Conservation (phyloP, 2,329 filamentous ascomycete species). For the Fusarium armeniacum region DNA sequence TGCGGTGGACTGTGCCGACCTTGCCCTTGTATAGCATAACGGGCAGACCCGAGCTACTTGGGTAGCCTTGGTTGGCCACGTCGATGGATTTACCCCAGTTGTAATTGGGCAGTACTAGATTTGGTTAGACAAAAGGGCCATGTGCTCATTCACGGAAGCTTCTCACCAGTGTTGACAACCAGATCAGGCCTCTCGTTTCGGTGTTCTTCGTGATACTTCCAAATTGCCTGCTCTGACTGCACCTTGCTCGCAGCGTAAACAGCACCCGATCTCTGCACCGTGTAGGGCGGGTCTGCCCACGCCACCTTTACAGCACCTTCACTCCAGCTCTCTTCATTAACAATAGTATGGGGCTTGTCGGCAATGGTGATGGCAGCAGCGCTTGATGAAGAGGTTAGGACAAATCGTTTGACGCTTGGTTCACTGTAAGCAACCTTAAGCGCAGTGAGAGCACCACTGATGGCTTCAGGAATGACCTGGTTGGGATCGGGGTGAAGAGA, state of each 20-base stretch:
- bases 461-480: conserved; percentile 55
- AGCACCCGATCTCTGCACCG: conserved; percentile 39
- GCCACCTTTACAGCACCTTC: conserved; percentile 52
- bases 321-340: conserved; percentile 52
- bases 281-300: conserved; percentile 56
- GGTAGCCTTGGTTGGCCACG: conserved; percentile 36
- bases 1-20: conserved; percentile 2
- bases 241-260: conserved; percentile 59
- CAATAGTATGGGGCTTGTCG: not conserved
- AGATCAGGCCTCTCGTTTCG: conserved; percentile 46
- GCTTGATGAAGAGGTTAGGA: conserved; percentile 46
- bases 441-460: conserved; percentile 50
- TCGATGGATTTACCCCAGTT: conserved; percentile 49
- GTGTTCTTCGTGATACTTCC: conserved; percentile 54
- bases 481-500: conserved; percentile 56
- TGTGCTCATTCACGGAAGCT: fast-evolving
- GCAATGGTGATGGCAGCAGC: not conserved
- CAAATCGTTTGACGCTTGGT: conserved; percentile 57
- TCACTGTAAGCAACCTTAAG: conserved; percentile 55
- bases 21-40: conserved; percentile 44
- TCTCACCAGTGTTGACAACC: conserved; percentile 46
- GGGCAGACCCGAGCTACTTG: conserved; percentile 43
- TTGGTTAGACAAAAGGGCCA: fast-evolving
- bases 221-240: conserved; percentile 54
- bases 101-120: conserved; percentile 48